Evolutionary conservation across 78 protist species (phyloP).

Genomic region (Corallochytrium limacisporum): DNA sequence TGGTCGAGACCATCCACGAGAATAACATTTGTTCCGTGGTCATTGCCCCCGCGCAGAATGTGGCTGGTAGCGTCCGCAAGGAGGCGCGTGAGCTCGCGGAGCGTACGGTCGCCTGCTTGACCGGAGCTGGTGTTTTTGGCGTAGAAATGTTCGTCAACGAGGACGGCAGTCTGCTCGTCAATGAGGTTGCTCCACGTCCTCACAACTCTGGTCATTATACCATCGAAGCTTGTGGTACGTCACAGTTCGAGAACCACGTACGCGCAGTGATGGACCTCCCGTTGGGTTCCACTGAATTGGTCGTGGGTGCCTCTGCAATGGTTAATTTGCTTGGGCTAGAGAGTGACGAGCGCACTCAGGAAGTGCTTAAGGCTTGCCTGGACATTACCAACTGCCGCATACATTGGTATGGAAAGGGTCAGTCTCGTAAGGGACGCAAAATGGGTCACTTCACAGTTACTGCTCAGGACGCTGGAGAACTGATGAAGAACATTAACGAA

Average conservation of each 20-base stretch:
- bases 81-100: constrained; percentile 40
- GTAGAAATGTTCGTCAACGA: constrained; percentile 55
- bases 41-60: constrained; percentile 33
- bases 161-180: constrained; percentile 47
- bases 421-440: constrained; percentile 45
- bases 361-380: not conserved
- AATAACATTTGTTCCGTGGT: constrained; percentile 25
- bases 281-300: constrained; percentile 18
- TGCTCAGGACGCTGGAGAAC: not conserved
- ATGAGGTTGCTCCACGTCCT: constrained; percentile 86
- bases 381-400: not conserved
- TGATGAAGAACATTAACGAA: not conserved
- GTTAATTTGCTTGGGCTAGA: constrained; percentile 24
- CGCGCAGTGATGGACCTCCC: constrained; percentile 71
- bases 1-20: constrained; percentile 11
- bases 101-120: not conserved
- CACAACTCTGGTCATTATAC: constrained; percentile 89
- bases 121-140: constrained; percentile 50
- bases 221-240: constrained; percentile 66
- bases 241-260: constrained; percentile 68
- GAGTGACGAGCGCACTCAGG: not conserved
- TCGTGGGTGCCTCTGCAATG: constrained; percentile 29
- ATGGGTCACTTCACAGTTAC: constrained; percentile 68
- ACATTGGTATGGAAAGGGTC: constrained; percentile 65
- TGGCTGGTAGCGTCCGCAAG: constrained; percentile 19